Percentiles rank a stretch among this genome's conserved stretches.
Conservation (phyloP, 2,329 filamentous ascomycete genomes). For the Penicillium thymicola region DNA sequence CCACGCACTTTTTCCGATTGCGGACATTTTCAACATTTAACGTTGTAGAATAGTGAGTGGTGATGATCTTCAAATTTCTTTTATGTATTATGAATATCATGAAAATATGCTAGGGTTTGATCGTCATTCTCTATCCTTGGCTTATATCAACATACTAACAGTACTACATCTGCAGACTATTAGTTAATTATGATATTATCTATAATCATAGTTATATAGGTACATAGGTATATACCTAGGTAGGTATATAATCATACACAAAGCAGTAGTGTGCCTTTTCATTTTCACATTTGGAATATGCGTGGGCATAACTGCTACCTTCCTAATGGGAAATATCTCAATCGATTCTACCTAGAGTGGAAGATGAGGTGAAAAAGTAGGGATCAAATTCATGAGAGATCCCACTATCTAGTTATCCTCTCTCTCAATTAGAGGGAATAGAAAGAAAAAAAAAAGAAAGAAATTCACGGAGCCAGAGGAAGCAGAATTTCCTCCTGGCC, state of each 20-base stretch:
- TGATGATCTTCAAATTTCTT: neutral
- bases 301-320: neutral
- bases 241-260: neutral
- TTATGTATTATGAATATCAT: neutral
- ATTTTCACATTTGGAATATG: too few species aligned
- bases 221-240: neutral
- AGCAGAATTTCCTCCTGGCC: neutral
- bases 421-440: neutral
- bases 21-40: neutral
- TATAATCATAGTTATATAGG: neutral
- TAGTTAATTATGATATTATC: neutral
- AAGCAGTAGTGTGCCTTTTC: neutral
- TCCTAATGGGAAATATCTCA: slow-evolving; percentile 2
- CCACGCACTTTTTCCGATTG: slow-evolving; percentile 1
- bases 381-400: slow-evolving; percentile 2
- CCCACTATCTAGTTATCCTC: slow-evolving; percentile 2
- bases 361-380: neutral
- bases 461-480: neutral
- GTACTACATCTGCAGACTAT: neutral
- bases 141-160: neutral
- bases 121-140: slow-evolving; percentile 10
- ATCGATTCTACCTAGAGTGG: neutral
- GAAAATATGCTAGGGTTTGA: neutral
- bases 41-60: neutral
- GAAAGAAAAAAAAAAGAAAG: neutral